Conservation (phyloP, 2,329 filamentous ascomycete genomes). For the Coniella vitis region DNA sequence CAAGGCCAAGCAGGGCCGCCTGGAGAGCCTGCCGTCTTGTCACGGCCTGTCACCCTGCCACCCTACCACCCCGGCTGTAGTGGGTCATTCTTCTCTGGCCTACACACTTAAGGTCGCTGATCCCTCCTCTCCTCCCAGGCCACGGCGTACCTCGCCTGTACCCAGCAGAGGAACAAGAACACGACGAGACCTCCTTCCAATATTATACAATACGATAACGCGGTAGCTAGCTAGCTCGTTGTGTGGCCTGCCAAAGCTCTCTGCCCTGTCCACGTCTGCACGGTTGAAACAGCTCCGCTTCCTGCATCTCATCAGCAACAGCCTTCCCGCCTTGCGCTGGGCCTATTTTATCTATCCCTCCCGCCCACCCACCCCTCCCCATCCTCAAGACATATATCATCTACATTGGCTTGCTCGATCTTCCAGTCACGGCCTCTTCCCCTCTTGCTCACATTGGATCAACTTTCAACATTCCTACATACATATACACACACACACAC, state of each 20-base stretch:
- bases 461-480: background rate
- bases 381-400: slow-evolving; percentile 11
- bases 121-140: slow-evolving; percentile 18
- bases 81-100: slow-evolving; percentile 1
- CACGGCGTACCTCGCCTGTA: slow-evolving; percentile 24
- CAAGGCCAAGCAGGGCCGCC: slow-evolving; percentile 20
- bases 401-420: no score
- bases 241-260: slow-evolving; percentile 33
- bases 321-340: slow-evolving; percentile 20
- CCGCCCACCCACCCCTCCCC: background rate
- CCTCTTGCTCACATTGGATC: background rate
- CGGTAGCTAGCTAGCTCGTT: slow-evolving; percentile 20
- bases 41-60: slow-evolving; percentile 7
- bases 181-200: slow-evolving; percentile 12
- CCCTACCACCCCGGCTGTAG: slow-evolving; percentile 6
- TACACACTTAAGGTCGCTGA: slow-evolving; percentile 17
- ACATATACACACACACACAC: background rate
- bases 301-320: slow-evolving; percentile 47
- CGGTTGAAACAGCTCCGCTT: slow-evolving; percentile 26
- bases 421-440: no score
- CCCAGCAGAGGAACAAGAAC: slow-evolving; percentile 18
- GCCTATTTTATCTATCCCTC: slow-evolving; percentile 10
- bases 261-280: slow-evolving; percentile 19
- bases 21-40: background rate
- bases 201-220: no score